Percentiles rank a stretch among this genome's conserved stretches.
These are phyloP conservation scores for Marasmius tenuissimus DNA, from an alignment of 1,284 basidiomycete genomes.

Conservation along the genomic window DNA sequence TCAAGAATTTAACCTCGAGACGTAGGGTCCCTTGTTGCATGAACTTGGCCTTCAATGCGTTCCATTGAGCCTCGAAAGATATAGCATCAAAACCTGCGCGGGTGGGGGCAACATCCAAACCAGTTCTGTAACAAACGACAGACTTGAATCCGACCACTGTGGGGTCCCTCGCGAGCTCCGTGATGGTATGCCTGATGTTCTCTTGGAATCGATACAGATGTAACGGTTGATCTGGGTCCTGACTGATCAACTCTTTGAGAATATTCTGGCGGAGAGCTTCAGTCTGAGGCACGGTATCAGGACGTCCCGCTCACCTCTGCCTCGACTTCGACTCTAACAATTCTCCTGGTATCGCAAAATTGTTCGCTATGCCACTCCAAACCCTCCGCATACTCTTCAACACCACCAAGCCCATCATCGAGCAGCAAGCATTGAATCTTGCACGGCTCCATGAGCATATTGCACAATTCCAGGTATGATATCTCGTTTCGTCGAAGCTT, in stretches of 20 bases:
- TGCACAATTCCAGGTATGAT: conserved; percentile 58
- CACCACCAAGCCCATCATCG: conserved; percentile 65
- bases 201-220: conserved; percentile 24
- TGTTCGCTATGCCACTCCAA: conserved; percentile 50
- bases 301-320: conserved; percentile 52
- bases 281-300: conserved; percentile 1
- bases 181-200: conserved; percentile 33
- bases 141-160: conserved; percentile 74
- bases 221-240: conserved; percentile 10
- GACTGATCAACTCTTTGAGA: conserved; percentile 19
- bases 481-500: conserved; percentile 43
- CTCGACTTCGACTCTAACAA: conserved; percentile 65
- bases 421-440: conserved; percentile 65
- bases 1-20: conserved; percentile 59
- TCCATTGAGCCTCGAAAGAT: conserved; percentile 29
- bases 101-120: conserved; percentile 49
- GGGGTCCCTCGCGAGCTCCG: conserved; percentile 35
- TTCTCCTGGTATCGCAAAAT: conserved; percentile 49
- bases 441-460: conserved; percentile 47
- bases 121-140: conserved; percentile 72
- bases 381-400: conserved; percentile 46
- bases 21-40: conserved; percentile 40
- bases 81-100: conserved; percentile 10
- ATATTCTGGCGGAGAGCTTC: conserved; percentile 36
- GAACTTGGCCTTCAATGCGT: conserved; percentile 29